Evolutionary conservation across 1,284 basidiomycete species (phyloP).

Genomic region (Violaceomyces palustris): DNA sequence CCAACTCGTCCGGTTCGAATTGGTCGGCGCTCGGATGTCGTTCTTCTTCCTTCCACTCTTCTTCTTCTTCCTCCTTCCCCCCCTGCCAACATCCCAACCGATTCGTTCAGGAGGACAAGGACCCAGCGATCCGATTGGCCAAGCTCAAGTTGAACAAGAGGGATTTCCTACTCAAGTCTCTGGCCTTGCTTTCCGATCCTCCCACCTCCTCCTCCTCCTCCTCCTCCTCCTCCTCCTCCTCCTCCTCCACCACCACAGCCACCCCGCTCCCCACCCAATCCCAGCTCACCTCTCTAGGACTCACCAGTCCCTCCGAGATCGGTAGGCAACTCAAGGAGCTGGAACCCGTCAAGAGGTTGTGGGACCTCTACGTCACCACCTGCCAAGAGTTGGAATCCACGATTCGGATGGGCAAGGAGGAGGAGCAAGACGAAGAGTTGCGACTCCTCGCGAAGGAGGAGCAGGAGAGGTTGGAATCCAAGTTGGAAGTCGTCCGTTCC

Average conservation of each 20-base stretch:
- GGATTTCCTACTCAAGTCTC: conserved; percentile 8
- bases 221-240: not conserved
- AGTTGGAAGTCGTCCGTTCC: conserved; percentile 68
- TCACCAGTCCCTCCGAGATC: conserved; percentile 1
- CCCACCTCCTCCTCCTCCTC: not conserved
- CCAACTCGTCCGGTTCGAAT: too few species aligned
- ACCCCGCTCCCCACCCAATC: conserved; percentile 2
- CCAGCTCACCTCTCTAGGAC: too few species aligned
- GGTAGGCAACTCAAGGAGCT: conserved; percentile 57
- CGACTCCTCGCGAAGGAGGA: conserved; percentile 64
- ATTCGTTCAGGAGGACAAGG: too few species aligned
- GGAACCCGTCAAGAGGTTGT: conserved; percentile 59
- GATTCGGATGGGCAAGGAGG: conserved; percentile 15
- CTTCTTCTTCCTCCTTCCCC: too few species aligned
- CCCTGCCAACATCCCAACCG: too few species aligned
- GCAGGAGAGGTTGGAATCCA: conserved; percentile 58
- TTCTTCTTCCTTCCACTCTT: too few species aligned
- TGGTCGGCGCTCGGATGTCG: too few species aligned
- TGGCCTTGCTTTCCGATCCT: conserved; percentile 1
- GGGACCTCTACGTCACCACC: conserved; percentile 57
- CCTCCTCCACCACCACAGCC: not conserved
- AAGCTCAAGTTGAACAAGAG: conserved; percentile 19
- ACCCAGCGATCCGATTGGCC: conserved; percentile 18
- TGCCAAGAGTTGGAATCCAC: conserved; percentile 55
- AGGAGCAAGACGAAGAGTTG: conserved; percentile 63